Percentiles rank a stretch among this genome's conserved stretches.
Evolutionary conservation across 768 basidiomycete species (phyloP).

Genomic region (Tephrocybe rancida): DNA sequence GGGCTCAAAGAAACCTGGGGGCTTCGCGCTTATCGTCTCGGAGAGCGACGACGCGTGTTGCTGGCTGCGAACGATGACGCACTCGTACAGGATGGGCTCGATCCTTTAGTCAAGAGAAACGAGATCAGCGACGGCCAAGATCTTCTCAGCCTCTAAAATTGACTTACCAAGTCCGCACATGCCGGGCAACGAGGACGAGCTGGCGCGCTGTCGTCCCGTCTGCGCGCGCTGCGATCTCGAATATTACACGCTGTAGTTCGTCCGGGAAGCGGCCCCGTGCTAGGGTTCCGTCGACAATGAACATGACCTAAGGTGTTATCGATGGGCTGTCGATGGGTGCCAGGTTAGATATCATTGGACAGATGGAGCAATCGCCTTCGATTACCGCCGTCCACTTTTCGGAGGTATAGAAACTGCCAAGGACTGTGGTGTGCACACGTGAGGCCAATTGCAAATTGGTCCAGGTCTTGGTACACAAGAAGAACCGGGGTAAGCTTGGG

Average conservation of each 20-base stretch:
- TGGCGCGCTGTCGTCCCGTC: slow-evolving; percentile 19
- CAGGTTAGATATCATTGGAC: not conserved
- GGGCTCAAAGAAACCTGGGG: slow-evolving; percentile 9
- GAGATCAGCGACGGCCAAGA: not conserved
- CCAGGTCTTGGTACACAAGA: not conserved
- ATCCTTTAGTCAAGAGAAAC: slow-evolving; percentile 17
- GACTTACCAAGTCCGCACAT: slow-evolving; percentile 27
- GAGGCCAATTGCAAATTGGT: not conserved
- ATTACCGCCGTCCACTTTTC: not conserved
- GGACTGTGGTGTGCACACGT: not conserved
- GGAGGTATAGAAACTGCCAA: not conserved
- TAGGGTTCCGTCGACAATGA: not conserved
- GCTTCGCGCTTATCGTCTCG: slow-evolving; percentile 17
- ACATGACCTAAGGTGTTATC: not conserved
- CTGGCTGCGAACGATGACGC: slow-evolving; percentile 24
- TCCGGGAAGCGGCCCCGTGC: slow-evolving; percentile 16
- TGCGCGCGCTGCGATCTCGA: slow-evolving; percentile 25
- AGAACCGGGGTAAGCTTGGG: not conserved
- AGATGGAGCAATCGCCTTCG: not conserved
- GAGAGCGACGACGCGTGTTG: slow-evolving; percentile 21
- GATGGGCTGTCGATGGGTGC: not conserved
- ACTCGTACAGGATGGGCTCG: slow-evolving; percentile 29
- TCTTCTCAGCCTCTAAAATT: not conserved
- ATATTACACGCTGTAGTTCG: slow-evolving; percentile 27
- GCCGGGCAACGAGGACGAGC: slow-evolving; percentile 26